A percentile compares a stretch with the other conserved stretches of the same genome.
These are phyloP conservation scores for Auriscalpium microsporum DNA, from an alignment of 768 basidiomycete species.

Conservation along the genomic window DNA sequence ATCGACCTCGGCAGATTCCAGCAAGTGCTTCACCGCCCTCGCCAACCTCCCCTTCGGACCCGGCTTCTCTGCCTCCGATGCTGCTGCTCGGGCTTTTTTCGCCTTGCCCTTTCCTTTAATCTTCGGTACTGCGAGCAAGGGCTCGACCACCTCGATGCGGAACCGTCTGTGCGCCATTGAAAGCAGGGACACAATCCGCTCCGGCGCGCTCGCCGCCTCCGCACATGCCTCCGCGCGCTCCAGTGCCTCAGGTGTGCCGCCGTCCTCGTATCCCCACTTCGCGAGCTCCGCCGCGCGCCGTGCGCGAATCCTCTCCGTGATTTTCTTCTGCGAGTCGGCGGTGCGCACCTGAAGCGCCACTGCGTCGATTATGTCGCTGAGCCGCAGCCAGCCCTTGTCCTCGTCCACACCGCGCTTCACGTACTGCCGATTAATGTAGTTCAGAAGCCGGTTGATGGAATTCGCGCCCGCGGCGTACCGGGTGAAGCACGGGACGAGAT, in stretches of 20 bases:
- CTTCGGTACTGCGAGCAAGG: conserved; percentile 60
- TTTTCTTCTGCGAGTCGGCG: conserved; percentile 49
- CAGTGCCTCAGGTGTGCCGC: conserved; percentile 37
- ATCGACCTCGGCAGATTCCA: conserved; percentile 43
- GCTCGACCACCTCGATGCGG: conserved; percentile 64
- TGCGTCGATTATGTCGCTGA: conserved; percentile 55
- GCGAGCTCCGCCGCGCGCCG: conserved; percentile 52
- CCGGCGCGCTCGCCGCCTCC: conserved; percentile 61
- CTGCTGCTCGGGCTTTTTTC: conserved; percentile 32
- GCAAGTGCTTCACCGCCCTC: conserved; percentile 55
- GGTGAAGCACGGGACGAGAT: conserved; percentile 63
- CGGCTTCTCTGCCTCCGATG: conserved; percentile 29
- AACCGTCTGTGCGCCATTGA: conserved; percentile 66
- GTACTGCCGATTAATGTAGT: conserved; percentile 64
- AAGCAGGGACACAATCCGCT: conserved; percentile 56
- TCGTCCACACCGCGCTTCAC: conserved; percentile 73
- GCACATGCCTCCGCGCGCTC: conserved; percentile 59
- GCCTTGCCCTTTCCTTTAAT: conserved; percentile 40
- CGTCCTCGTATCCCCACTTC: conserved; percentile 62
- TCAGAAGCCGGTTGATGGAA: conserved; percentile 63
- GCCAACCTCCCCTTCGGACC: conserved; percentile 59
- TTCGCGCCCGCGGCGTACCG: conserved; percentile 62
- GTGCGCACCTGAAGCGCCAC: conserved; percentile 45
- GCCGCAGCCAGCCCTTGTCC: conserved; percentile 68
- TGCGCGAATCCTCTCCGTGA: conserved; percentile 51